Evolutionary conservation across 352 stramenopile genomes (phyloP), one percentile per base, ranked within the genome.

Genomic region (Elongisporangium prolatum): DNA sequence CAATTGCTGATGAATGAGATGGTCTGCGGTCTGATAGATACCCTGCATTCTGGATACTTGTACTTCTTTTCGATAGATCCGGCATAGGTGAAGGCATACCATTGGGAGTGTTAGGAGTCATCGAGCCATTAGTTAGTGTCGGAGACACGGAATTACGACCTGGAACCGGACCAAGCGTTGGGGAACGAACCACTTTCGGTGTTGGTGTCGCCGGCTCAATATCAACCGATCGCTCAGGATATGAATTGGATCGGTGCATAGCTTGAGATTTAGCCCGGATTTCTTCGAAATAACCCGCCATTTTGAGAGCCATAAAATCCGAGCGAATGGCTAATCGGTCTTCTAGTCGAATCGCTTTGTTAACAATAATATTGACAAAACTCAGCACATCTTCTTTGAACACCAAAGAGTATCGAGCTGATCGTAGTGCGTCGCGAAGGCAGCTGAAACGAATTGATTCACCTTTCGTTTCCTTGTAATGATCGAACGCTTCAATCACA

Each of bases 301-400:
- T 94, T 34, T 91, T 88, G 18, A 94, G 72, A 49, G 82, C 79
- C 55, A 94, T 90, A 60, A 94, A 94, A 55, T 94, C 84, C 25
- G 77, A 79, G 14, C 84, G 84, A 55, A 94, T 94, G 38, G 80
- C 84, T 50, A 94, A 56, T 48, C 84, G 84, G 56, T 91, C 80
- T 71, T 94, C 84, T 9, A 94, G 61, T 13, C 82, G 77, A 24
- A 94, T 91, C 3, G 82, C 84, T 68, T 94, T 94, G 71, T 94
- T 94, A 22, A 94, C 84, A 58, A 94, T 91, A 62, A 94, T 92
- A 72, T 94, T 94, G 50, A 94, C 82, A 69, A 94, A 94, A 58
- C 82, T 92, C 50, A 94, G 65, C 59, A 94, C 84, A 57, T 94
- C 84, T 69, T 94, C 84, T 53, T 94, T 94, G 72, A 94, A 94